Percentiles rank a stretch among this genome's conserved stretches.
phyloP scores from a whole-genome alignment of 192 early-diverging fungal genomes.

The Podila minutissima region DNA sequence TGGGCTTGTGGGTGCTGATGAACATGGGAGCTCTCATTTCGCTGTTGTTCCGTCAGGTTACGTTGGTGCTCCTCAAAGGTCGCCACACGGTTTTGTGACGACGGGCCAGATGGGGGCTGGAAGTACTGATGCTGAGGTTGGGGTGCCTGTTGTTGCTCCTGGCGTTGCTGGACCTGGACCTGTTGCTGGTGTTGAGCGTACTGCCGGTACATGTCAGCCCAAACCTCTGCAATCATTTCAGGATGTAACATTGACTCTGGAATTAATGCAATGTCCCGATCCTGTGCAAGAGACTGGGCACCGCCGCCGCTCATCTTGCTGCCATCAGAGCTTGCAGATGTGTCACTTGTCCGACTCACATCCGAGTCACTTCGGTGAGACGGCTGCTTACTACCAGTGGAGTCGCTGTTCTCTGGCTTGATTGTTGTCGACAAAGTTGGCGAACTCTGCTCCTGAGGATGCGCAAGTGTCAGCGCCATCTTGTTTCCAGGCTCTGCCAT shows the following conservation, averaged over 20 bases:
- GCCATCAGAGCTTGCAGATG: not conserved
- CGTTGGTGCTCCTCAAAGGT: slow-evolving; percentile 41
- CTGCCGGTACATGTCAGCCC: slow-evolving; percentile 31
- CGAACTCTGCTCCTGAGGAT: not conserved
- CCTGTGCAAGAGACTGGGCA: not conserved
- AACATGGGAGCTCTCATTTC: not conserved
- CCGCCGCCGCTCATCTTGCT: not conserved
- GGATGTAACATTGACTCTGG: slow-evolving; percentile 24
- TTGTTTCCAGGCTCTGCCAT: not conserved
- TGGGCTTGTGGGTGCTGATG: not conserved
- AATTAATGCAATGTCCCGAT: slow-evolving; percentile 7
- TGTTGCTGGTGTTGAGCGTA: slow-evolving; percentile 11
- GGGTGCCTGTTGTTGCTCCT: not conserved
- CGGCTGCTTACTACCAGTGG: too few relatives aligned
- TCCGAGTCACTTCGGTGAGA: too few relatives aligned
- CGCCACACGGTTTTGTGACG: slow-evolving; percentile 4
- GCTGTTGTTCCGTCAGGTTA: not conserved
- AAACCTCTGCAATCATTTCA: slow-evolving; percentile 31
- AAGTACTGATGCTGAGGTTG: not conserved
- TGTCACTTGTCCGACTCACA: too few relatives aligned
- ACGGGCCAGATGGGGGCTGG: not conserved
- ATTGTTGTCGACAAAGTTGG: too few relatives aligned
- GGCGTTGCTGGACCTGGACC: slow-evolving; percentile 15
- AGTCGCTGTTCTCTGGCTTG: too few relatives aligned
- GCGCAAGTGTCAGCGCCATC: slow-evolving; percentile 1